Evolutionary conservation across 352 stramenopile species (phyloP), one percentile per base, ranked within the genome.

Genomic region (Pythium biforme): DNA sequence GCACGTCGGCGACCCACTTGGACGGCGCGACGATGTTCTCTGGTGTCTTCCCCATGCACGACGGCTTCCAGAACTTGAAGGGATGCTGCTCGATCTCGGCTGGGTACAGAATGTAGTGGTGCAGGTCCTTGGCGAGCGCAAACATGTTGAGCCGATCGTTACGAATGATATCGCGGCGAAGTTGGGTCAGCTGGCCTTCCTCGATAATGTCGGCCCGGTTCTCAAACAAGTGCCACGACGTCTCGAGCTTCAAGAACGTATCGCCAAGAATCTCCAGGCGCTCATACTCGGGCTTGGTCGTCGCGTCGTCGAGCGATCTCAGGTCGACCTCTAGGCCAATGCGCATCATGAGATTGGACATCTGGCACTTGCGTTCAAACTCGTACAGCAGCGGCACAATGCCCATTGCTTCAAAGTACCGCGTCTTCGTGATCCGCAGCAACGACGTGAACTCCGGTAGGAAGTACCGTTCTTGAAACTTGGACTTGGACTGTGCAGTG

Each of bases 321-420:
- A 91, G 77, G 34, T 95, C 81, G 0, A 95, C 60, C 43, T 94
- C 83, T 31, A 91, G 31, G 19, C 84, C 84, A 48, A 95, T 91
- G 34, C 79, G 66, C 1, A 40, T 65, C 86, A 95, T 95, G n/a
- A 95, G 70, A n/a, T 83, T 75, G 17, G 86, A 94, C 60, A 95
- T 87, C 59, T 95, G 86, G 41, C 83, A 92, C 59, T 95, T 95
- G 62, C 86, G 82, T 58, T 95, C 86, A 61, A 95, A 95, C 53
- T 95, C 86, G 47, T 93, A 94, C 5, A 95, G 69, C 48, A 95
- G 59, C 20, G 86, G 84, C n/a, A 95, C 70, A 31, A 95, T 74
- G 8, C 86, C 81, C 63, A 94, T 92, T 10, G 77, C 84, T 59
- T 94, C 77, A 59, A 93, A 91, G 29, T 86, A 94, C 20, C 76